phyloP scores from a whole-genome alignment of 441 rosid genomes.

The Adansonia rubrostipa region DNA sequence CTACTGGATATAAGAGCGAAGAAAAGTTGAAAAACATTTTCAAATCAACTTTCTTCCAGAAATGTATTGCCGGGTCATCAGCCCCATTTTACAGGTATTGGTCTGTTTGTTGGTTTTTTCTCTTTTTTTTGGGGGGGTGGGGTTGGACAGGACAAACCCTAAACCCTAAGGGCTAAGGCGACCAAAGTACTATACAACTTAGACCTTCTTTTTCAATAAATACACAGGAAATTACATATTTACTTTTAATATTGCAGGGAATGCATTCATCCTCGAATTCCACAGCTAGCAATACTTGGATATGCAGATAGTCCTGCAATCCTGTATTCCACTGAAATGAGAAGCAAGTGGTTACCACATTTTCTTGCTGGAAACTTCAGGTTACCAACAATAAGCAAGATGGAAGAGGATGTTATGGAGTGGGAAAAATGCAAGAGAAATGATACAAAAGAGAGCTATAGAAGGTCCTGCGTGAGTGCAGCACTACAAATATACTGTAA shows the following conservation, averaged over 20 bases:
- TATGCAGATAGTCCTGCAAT: slow-evolving; percentile 35
- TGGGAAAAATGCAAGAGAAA: slow-evolving; percentile 40
- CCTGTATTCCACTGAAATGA: slow-evolving; percentile 36
- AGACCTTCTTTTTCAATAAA: neutral
- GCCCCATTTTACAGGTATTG: slow-evolving; percentile 42
- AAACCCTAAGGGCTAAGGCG: too few relatives aligned
- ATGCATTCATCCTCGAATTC: slow-evolving; percentile 43
- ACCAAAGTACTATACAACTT: too few relatives aligned
- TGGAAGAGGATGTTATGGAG: slow-evolving; percentile 39
- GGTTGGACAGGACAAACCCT: too few relatives aligned
- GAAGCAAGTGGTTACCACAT: slow-evolving; percentile 44
- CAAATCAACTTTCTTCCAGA: slow-evolving; percentile 31
- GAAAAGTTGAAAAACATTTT: slow-evolving; percentile 42
- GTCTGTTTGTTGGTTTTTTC: neutral
- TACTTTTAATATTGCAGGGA: slow-evolving; percentile 29
- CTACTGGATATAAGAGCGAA: slow-evolving; percentile 38
- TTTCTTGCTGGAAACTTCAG: slow-evolving; percentile 35
- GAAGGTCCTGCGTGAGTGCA: slow-evolving; percentile 33
- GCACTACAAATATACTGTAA: slow-evolving; percentile 44
- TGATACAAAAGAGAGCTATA: slow-evolving; percentile 28
- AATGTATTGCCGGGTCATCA: slow-evolving; percentile 32
- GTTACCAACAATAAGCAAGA: slow-evolving; percentile 43
- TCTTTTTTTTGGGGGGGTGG: too few relatives aligned
- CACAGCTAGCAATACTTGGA: slow-evolving; percentile 44
- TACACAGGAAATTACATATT: neutral